Evolutionary conservation across 768 basidiomycete species (phyloP).

Genomic region (Dioszegia crocea): DNA sequence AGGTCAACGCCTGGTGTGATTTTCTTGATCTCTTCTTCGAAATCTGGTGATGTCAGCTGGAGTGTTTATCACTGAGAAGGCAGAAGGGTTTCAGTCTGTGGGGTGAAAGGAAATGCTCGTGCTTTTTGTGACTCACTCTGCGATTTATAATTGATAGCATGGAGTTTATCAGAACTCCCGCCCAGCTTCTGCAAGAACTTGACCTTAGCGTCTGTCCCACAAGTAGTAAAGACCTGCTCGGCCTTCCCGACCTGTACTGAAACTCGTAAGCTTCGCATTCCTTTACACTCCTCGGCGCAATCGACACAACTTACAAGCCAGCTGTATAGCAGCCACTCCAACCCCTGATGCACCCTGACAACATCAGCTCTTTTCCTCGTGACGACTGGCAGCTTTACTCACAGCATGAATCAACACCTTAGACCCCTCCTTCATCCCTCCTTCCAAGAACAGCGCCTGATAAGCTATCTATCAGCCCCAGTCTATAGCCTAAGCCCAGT

Average conservation of each 20-base stretch:
- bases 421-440: conserved; percentile 65
- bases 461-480: conserved; percentile 53
- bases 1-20: conserved; percentile 70
- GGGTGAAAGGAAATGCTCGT: neutral
- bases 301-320: conserved; percentile 58
- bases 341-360: conserved; percentile 74
- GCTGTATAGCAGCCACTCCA: conserved; percentile 79
- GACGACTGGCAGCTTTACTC: no score
- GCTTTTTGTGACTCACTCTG: conserved; percentile 27
- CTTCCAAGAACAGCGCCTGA: conserved; percentile 64
- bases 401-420: conserved; percentile 82
- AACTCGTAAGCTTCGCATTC: conserved; percentile 39
- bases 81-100: neutral
- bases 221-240: conserved; percentile 69
- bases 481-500: neutral
- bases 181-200: conserved; percentile 57
- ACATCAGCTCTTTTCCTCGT: neutral
- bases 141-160: conserved; percentile 78
- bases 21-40: conserved; percentile 66
- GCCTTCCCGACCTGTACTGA: conserved; percentile 39
- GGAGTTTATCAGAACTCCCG: conserved; percentile 41
- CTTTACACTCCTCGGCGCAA: conserved; percentile 49
- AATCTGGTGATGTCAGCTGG: conserved; percentile 54
- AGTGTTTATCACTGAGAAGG: no score
- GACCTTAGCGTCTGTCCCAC: conserved; percentile 77